Evolutionary conservation across 345 rosid genomes (phyloP).

Genomic region (Gossypium herbaceum): DNA sequence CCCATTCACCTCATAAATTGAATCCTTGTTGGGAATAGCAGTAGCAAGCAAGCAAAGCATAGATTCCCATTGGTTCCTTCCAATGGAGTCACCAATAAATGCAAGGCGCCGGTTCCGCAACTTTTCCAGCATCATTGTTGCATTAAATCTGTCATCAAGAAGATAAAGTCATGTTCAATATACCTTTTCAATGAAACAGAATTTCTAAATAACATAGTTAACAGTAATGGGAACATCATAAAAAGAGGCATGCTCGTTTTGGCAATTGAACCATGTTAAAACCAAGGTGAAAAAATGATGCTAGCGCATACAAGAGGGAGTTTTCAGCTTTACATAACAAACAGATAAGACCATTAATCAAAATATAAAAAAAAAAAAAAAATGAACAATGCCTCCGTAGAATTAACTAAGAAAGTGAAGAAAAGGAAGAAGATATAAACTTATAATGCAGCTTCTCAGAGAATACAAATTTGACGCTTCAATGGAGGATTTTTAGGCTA

Average conservation of each 20-base stretch:
- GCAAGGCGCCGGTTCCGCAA: slow-evolving; percentile 58
- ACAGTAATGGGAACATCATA: background rate
- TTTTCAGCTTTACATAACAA: too few relatives aligned
- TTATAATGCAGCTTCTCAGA: background rate
- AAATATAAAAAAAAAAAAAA: too few relatives aligned
- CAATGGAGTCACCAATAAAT: slow-evolving; percentile 92
- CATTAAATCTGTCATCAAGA: slow-evolving; percentile 58
- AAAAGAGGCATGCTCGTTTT: too few relatives aligned
- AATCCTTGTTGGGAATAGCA: slow-evolving; percentile 49
- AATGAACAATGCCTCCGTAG: too few relatives aligned
- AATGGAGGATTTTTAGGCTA: background rate
- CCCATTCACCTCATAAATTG: slow-evolving; percentile 69
- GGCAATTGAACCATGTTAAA: too few relatives aligned
- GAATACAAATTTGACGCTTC: background rate
- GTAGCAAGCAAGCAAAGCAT: slow-evolving; percentile 81
- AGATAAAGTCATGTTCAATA: background rate
- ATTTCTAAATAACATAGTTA: slow-evolving; percentile 1
- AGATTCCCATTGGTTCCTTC: slow-evolving; percentile 96
- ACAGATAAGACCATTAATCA: too few relatives aligned
- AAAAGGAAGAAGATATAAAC: too few relatives aligned
- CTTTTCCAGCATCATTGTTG: slow-evolving; percentile 59
- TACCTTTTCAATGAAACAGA: slow-evolving; percentile 14
- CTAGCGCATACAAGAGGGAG: too few relatives aligned
- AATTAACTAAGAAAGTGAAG: too few relatives aligned
- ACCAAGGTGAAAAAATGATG: too few relatives aligned